These are phyloP conservation scores for Artemisia argyi DNA, from an alignment of 129 eudicot genomes.

Conservation along the genomic window DNA sequence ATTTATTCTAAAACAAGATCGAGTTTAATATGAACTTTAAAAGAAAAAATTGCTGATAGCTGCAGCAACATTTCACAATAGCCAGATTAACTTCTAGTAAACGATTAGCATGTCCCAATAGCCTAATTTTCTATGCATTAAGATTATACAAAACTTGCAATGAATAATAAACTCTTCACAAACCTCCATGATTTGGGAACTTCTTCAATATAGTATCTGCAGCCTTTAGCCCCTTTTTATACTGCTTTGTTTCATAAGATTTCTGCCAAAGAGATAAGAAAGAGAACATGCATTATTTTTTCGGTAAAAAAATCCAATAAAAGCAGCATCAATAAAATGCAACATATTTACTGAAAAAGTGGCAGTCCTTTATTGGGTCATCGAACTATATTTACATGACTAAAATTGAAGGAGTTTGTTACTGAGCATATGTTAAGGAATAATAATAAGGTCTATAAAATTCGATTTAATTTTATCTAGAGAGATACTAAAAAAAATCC, in stretches of 20 bases:
- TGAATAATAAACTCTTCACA: constrained; percentile 6
- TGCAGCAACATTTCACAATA: constrained; percentile 6
- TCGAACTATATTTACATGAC: background rate
- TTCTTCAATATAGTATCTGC: constrained; percentile 92
- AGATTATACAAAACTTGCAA: background rate
- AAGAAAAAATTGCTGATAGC: background rate
- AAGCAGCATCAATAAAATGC: constrained; percentile 15
- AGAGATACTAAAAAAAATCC: background rate
- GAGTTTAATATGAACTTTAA: background rate
- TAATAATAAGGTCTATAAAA: background rate
- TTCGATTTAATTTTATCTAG: constrained; percentile 11
- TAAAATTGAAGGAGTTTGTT: constrained; percentile 16
- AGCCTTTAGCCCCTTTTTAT: constrained; percentile 95
- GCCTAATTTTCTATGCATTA: background rate
- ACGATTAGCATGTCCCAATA: constrained; percentile 11
- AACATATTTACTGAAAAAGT: too few relatives aligned
- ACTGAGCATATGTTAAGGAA: background rate
- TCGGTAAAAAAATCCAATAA: constrained; percentile 6
- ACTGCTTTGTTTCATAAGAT: constrained; percentile 97
- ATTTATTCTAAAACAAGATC: background rate
- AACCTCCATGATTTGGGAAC: constrained; percentile 99
- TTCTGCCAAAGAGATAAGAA: constrained; percentile 55
- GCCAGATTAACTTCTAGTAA: background rate
- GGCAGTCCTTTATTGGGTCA: too few relatives aligned
- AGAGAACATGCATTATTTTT: constrained; percentile 12